Conservation (phyloP, 2,329 filamentous ascomycete genomes). For the Hypoxylon sp. region DNA sequence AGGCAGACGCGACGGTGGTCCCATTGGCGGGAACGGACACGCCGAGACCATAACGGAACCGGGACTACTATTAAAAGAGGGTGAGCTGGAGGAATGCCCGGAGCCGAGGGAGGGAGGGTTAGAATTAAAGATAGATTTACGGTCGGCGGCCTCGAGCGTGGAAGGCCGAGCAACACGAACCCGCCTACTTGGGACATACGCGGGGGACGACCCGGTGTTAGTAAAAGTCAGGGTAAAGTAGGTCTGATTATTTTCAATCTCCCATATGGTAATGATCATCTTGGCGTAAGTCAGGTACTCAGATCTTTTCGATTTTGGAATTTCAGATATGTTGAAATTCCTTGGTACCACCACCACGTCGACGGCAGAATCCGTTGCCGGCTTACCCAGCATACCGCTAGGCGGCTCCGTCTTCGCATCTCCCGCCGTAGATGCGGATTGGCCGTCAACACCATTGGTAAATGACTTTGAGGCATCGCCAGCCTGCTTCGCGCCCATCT, state of each 20-base stretch:
- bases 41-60: constrained; percentile 67
- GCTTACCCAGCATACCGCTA: constrained; percentile 45
- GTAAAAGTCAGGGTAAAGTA: constrained; percentile 85
- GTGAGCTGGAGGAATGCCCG: constrained; percentile 64
- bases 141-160: constrained; percentile 63
- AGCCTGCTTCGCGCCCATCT: constrained; percentile 56
- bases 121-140: constrained; percentile 61
- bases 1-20: constrained; percentile 71
- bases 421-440: constrained; percentile 58
- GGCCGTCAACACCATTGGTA: constrained; percentile 47
- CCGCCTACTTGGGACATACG: constrained; percentile 54
- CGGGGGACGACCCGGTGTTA: constrained; percentile 63
- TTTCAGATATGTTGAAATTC: constrained; percentile 58
- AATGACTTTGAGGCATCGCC: constrained; percentile 29
- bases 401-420: constrained; percentile 55
- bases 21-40: constrained; percentile 76
- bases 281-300: constrained; percentile 71
- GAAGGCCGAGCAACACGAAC: constrained; percentile 59
- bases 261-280: constrained; percentile 84
- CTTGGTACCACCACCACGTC: constrained; percentile 76
- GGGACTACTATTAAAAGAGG: constrained; percentile 65
- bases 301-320: constrained; percentile 56
- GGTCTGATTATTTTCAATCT: constrained; percentile 74
- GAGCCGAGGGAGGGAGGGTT: constrained; percentile 65
- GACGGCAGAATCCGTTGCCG: constrained; percentile 72